These are phyloP conservation scores for Phytopythium kandeliae DNA, from an alignment of 352 stramenopile genomes.

Conservation along the genomic window DNA sequence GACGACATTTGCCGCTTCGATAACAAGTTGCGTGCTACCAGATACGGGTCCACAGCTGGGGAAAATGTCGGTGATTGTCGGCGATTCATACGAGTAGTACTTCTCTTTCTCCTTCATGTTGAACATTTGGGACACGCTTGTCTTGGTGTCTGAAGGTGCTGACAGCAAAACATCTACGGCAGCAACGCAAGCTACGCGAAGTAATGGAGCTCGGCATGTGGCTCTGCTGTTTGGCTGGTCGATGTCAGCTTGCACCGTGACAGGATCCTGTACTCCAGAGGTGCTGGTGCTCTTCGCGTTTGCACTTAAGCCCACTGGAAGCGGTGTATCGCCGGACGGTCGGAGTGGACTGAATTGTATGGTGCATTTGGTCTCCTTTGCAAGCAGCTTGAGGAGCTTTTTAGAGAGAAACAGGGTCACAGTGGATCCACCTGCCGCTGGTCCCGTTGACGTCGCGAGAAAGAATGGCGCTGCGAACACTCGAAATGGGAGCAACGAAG, in stretches of 20 bases:
- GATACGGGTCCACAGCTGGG: conserved; percentile 54
- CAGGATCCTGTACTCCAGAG: conserved; percentile 15
- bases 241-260: conserved; percentile 41
- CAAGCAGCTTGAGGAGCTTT: conserved; percentile 41
- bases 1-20: conserved; percentile 54
- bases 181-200: conserved; percentile 35
- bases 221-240: conserved; percentile 35
- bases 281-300: neutral
- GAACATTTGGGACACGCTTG: conserved; percentile 13
- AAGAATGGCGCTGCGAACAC: conserved; percentile 55
- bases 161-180: conserved; percentile 45
- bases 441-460: conserved; percentile 52
- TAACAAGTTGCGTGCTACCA: conserved; percentile 48
- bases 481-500: conserved; percentile 50
- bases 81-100: conserved; percentile 71
- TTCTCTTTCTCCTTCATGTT: conserved; percentile 39
- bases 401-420: conserved; percentile 49
- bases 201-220: conserved; percentile 47
- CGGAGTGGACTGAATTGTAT: conserved; percentile 49
- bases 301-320: neutral
- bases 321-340: conserved; percentile 1
- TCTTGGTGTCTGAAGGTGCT: conserved; percentile 7
- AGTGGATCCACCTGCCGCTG: conserved; percentile 51
- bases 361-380: conserved; percentile 45
- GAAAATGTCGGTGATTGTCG: conserved; percentile 47